Base-by-base conservation (phyloP, 2,329 filamentous ascomycete species). In the Davidsoniella eucalypti region DNA sequence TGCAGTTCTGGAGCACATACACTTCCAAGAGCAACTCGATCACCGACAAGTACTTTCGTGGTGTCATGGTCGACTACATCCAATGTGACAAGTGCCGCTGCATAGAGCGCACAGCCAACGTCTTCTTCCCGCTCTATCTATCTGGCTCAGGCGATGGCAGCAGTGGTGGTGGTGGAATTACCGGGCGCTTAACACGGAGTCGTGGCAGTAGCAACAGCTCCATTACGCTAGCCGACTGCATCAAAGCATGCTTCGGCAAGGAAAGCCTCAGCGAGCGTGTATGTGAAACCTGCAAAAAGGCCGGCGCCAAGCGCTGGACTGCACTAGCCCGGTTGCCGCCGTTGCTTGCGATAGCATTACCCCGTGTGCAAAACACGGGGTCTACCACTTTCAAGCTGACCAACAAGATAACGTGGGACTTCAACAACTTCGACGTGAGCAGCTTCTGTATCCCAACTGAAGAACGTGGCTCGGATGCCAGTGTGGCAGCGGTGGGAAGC, bases 261-360 rank as follows among this genome's bases (percentile, higher is more conserved):
- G 69, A 72, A 52, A 33, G 29, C 12, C 65, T 90, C 18, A 72
- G 75, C 21, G 79, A 78, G 29, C 83, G 83, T 52, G 76, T 80
- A 52, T 94, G 87, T 63, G 82, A 86, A 46, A 70, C 75, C 47
- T 94, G 87, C 69, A 80, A 81, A 55, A 72, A 70, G 52, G 75
- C 76, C 49, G 74, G 80, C 18, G 75, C 77, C 54, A 82, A 81
- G 29, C 85, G 85, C 59, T 78, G 78, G 54, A 77, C 83, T 52
- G 82, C 78, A 44, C 76, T 93, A 52, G 87, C 82, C 7, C 79
- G 86, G 6, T 77, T 87, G 25, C 87, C 90, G 0, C 78, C 85
- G 48, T 78, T 87, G 51, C 70, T 95, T 6, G 84, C 87, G 51
- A 68, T 94, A 16, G 78, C 82, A 55, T 79, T 94, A 63, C 84